Base-by-base conservation (phyloP, 192 early-diverging fungal genomes). In the Dimargaris xerosporica region DNA sequence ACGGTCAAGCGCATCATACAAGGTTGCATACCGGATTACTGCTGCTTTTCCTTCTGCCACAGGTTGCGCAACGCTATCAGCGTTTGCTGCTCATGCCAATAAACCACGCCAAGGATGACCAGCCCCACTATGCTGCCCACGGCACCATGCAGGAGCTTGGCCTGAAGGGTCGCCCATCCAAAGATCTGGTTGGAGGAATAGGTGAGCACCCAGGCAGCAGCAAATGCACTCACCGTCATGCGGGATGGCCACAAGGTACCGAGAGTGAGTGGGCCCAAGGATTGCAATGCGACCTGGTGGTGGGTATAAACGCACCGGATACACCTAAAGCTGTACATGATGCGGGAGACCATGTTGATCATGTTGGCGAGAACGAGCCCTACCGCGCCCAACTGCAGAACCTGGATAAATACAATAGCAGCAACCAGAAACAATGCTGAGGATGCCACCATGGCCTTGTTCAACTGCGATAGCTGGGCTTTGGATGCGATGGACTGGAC, bases 331-430 rank as follows among this genome's bases (percentile, higher is more conserved):
- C 83, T 80, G 76, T 88, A 92, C 21, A 46, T 42, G 26, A 93
- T 90, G 6, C 96, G 81, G 61, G 91, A 71, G 0, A 66, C 64
- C 76, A 98, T 79, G 68, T 93, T 94, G 19, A 88, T 70, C 62
- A 84, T 84, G 68, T 98, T 98, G 6, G 89, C 89, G 25, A 87
- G 43, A 3, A 98, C 82, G 34, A 98, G 73, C 9, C 92, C 92
- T 42, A 79, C 69, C 17, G 85, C 82, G 16, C 90, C 91, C 55
- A 88, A 47, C 1, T 69, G 67, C 15, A 87, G 62, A 0, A 77
- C 15, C 2, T 72, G 61, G 66, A 93, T 84, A 58, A 83, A 75
- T 26, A 85, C 48, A 10, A 81, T 72, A 0, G 84, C 84, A 5
- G 77, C 64, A 0, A 63, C 47, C 46, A 84, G 81, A 69, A 93